Evolutionary conservation across 768 basidiomycete species (phyloP), one percentile per base, ranked within the genome.

Genomic region (Suillus fuscotomentosus): DNA sequence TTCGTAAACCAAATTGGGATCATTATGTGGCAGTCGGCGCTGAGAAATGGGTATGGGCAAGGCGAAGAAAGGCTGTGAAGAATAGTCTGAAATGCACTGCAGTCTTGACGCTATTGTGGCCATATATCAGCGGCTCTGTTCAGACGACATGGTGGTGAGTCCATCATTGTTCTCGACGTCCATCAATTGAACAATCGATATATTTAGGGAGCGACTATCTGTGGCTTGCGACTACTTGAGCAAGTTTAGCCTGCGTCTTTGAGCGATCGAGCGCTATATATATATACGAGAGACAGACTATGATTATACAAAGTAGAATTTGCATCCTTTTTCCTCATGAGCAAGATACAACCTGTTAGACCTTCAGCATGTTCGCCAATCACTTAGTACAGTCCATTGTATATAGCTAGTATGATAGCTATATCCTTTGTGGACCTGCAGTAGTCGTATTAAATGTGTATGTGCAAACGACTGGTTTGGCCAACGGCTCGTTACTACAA

Each of bases 1-100:
- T 79, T 42, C 77, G 75, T 31, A 69, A 65, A 20, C 77, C 77
- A 8, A 69, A 66, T 41, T 80, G 78, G 79, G 64, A 67, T 13
- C 72, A 80, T 62, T 81, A 76, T 62, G 70, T 56, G 11, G 65
- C 55, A 24, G 77, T 80, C 24, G 80, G 76, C 36, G 83, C 76
- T 17, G 78, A 81, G 64, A 69, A 67, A 53, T 81, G 82, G 79
- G 71, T 41, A 31, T 65, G 65, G 34, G 64, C 60, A 47, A 63
- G 59, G 38, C 36, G 17, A 56, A 51, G 51, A 38, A 59, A 66
- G 36, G 64, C 42, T 34, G 27, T 63, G 14, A 54, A 61, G 22
- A 20, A 38, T 7, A 48, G 39, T 27, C 34, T 68, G 55, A 70
- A 57, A 62, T 38, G 55, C 24, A 47, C 36, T 39, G 57, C 50